phyloP scores from a whole-genome alignment of 306 rosid genomes.

The Nissolia schottii region DNA sequence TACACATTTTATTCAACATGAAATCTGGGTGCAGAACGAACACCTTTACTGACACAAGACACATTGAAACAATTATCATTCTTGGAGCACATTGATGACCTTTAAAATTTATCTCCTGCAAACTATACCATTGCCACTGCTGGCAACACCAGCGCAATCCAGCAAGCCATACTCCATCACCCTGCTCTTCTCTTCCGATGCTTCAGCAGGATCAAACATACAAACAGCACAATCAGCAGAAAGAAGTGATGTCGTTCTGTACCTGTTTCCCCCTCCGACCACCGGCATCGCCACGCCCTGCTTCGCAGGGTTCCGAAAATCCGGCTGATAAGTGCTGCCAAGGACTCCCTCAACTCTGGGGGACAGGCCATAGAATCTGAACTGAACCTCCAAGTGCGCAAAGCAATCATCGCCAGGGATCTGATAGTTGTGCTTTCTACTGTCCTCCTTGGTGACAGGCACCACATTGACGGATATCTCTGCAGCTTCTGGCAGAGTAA shows the following conservation, averaged over 20 bases:
- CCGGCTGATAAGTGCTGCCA: slow-evolving; percentile 80
- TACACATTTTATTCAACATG: not conserved
- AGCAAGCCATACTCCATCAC: slow-evolving; percentile 35
- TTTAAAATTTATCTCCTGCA: slow-evolving; percentile 47
- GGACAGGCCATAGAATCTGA: slow-evolving; percentile 61
- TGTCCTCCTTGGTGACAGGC: slow-evolving; percentile 77
- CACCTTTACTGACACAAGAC: not conserved
- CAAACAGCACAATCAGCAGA: slow-evolving; percentile 57
- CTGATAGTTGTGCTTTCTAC: slow-evolving; percentile 63
- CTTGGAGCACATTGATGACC: not conserved
- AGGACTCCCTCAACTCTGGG: slow-evolving; percentile 76
- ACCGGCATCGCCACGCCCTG: slow-evolving; percentile 80
- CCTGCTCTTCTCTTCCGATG: slow-evolving; percentile 2
- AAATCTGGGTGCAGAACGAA: not conserved
- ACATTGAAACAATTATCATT: not conserved
- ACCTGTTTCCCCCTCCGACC: slow-evolving; percentile 75
- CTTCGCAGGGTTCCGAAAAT: slow-evolving; percentile 68
- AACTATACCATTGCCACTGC: slow-evolving; percentile 71
- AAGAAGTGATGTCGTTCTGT: slow-evolving; percentile 66
- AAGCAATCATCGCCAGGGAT: slow-evolving; percentile 70
- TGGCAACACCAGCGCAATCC: slow-evolving; percentile 54
- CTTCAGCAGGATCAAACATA: slow-evolving; percentile 35
- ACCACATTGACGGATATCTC: slow-evolving; percentile 69
- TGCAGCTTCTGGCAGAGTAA: slow-evolving; percentile 44
- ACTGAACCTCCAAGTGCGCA: slow-evolving; percentile 84